phyloP scores from a whole-genome alignment of 108 stramenopile genomes.

The Phaeodactylum tricornutum region DNA sequence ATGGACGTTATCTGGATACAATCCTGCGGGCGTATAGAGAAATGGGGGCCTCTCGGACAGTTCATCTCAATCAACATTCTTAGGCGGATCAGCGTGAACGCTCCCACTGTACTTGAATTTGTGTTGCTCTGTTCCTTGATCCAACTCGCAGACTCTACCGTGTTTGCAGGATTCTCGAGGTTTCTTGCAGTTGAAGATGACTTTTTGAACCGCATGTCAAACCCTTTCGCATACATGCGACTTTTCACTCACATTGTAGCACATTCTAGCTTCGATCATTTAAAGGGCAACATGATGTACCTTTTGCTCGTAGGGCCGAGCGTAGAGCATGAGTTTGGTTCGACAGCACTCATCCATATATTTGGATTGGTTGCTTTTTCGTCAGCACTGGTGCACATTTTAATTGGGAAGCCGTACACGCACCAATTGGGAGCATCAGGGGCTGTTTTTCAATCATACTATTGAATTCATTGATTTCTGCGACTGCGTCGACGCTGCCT shows the following conservation, averaged over 20 bases:
- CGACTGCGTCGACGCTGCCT: constrained; percentile 12
- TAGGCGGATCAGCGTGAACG: not conserved
- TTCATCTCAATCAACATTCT: not conserved
- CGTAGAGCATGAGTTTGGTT: constrained; percentile 16
- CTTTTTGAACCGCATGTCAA: too few species aligned
- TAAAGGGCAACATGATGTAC: constrained; percentile 18
- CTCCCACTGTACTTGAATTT: constrained; percentile 1
- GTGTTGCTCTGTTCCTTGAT: not conserved
- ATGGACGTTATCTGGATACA: too few species aligned
- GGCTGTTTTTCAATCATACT: constrained; percentile 24
- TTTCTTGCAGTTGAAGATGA: too few species aligned
- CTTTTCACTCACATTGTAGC: constrained; percentile 16
- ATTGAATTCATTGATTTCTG: constrained; percentile 15
- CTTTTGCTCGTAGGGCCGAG: constrained; percentile 20
- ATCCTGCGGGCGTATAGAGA: too few species aligned
- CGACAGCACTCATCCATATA: constrained; percentile 8
- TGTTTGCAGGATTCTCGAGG: not conserved
- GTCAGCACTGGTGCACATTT: constrained; percentile 16
- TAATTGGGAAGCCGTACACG: constrained; percentile 11
- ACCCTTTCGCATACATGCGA: too few species aligned
- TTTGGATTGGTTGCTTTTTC: constrained; percentile 12
- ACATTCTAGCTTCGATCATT: constrained; percentile 12
- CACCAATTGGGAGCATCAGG: constrained; percentile 22
- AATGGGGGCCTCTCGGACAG: not conserved
- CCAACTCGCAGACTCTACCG: not conserved